phyloP scores from a whole-genome alignment of 2,329 filamentous ascomycete species.

The Phialocephala sp. region DNA sequence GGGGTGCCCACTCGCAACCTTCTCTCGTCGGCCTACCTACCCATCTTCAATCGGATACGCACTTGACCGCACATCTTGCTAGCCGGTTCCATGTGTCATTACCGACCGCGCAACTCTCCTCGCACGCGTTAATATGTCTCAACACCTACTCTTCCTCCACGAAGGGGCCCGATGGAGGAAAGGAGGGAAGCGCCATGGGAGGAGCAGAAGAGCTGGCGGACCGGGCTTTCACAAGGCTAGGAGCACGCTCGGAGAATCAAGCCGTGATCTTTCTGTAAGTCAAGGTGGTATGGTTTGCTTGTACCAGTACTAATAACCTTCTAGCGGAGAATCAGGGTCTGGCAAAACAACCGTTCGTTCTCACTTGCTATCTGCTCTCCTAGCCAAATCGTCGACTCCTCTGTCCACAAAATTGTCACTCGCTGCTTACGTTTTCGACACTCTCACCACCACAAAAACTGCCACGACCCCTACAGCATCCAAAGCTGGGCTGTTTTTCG shows the following conservation, averaged over 20 bases:
- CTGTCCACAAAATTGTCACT: slow-evolving; percentile 92
- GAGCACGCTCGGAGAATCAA: slow-evolving; percentile 90
- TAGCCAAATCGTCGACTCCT: slow-evolving; percentile 90
- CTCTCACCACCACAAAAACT: slow-evolving; percentile 95
- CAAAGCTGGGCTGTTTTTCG: slow-evolving; percentile 93
- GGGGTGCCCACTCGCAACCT: slow-evolving; percentile 69
- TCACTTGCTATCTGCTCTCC: slow-evolving; percentile 82
- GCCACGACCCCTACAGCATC: slow-evolving; percentile 94
- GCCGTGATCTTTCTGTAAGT: slow-evolving; percentile 90
- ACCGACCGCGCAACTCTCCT: slow-evolving; percentile 87
- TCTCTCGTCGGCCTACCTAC: slow-evolving; percentile 88
- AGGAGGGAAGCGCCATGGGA: slow-evolving; percentile 89
- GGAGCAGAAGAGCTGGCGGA: slow-evolving; percentile 92
- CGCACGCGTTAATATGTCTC: slow-evolving; percentile 86
- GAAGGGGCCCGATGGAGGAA: slow-evolving; percentile 87
- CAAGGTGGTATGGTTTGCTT: background rate
- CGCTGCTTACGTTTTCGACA: slow-evolving; percentile 94
- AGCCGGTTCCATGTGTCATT: slow-evolving; percentile 91
- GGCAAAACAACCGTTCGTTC: slow-evolving; percentile 95
- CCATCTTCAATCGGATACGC: slow-evolving; percentile 79
- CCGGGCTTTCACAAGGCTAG: slow-evolving; percentile 83
- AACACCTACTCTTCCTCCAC: slow-evolving; percentile 94
- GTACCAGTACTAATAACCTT: slow-evolving; percentile 25
- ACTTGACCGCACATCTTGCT: slow-evolving; percentile 80
- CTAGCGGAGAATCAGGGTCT: slow-evolving; percentile 90